Percentiles rank a stretch among this genome's conserved stretches.
Evolutionary conservation across 768 basidiomycete genomes (phyloP).

Genomic region (Boletus edulis): DNA sequence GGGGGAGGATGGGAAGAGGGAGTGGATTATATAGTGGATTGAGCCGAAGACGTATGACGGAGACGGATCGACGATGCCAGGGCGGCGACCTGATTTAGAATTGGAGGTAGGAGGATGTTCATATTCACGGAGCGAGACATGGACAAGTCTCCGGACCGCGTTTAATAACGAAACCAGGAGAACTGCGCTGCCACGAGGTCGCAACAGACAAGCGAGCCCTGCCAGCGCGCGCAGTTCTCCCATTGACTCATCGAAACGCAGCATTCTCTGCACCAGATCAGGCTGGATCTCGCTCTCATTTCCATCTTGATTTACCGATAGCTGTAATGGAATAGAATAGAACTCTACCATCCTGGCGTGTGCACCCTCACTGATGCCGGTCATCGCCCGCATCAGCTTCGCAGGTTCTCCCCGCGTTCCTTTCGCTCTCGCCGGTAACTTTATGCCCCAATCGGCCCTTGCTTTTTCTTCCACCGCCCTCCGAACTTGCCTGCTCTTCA

Average conservation of each 20-base stretch:
- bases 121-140: conserved; percentile 16
- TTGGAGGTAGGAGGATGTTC: background rate
- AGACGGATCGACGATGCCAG: conserved; percentile 21
- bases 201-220: conserved; percentile 17
- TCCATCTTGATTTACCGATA: conserved; percentile 27
- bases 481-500: background rate
- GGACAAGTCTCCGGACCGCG: conserved; percentile 22
- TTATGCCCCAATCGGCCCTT: conserved; percentile 23
- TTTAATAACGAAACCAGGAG: conserved; percentile 19
- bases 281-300: conserved; percentile 22
- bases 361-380: conserved; percentile 13
- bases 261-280: conserved; percentile 12
- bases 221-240: conserved; percentile 9
- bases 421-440: conserved; percentile 24
- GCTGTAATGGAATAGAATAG: conserved; percentile 18
- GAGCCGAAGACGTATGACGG: conserved; percentile 13
- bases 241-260: conserved; percentile 13
- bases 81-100: conserved; percentile 16
- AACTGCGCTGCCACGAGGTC: conserved; percentile 26
- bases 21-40: conserved; percentile 23
- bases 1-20: background rate
- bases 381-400: conserved; percentile 21
- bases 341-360: background rate
- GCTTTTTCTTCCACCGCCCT: background rate
- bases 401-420: conserved; percentile 25